These are phyloP conservation scores for Microbotryum scabiosae DNA, from an alignment of 1,284 basidiomycete genomes.

Conservation along the genomic window DNA sequence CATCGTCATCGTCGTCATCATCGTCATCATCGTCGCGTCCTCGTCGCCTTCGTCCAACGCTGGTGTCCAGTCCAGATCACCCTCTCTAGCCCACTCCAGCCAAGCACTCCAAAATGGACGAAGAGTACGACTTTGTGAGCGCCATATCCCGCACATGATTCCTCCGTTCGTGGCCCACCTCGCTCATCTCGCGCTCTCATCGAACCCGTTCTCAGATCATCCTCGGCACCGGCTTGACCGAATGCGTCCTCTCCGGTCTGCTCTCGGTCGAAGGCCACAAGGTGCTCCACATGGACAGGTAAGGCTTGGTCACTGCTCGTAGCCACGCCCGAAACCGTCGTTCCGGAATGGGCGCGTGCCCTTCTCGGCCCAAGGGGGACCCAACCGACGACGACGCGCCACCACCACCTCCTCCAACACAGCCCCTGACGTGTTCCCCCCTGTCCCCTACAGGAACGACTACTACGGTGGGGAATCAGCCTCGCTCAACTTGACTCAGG, in stretches of 20 bases:
- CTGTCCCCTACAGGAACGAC: slow-evolving; percentile 57
- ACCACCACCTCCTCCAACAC: too few relatives aligned
- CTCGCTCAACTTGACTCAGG: slow-evolving; percentile 94
- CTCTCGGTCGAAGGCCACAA: slow-evolving; percentile 99
- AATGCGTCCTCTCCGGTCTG: slow-evolving; percentile 93
- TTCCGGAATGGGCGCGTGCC: not conserved
- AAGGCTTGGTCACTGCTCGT: not conserved
- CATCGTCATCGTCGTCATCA: too few relatives aligned
- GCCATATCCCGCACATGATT: too few relatives aligned
- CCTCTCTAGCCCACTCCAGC: not conserved
- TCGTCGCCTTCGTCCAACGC: too few relatives aligned
- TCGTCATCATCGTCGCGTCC: too few relatives aligned
- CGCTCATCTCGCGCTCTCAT: not conserved
- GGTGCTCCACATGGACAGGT: slow-evolving; percentile 93
- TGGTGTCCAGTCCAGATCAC: too few relatives aligned
- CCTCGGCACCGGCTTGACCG: slow-evolving; percentile 84
- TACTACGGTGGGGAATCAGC: slow-evolving; percentile 99
- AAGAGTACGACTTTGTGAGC: slow-evolving; percentile 30
- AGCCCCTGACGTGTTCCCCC: too few relatives aligned
- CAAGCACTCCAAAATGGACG: slow-evolving; percentile 19
- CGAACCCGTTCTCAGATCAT: slow-evolving; percentile 30
- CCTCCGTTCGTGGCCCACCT: not conserved
- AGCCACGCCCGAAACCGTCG: too few relatives aligned
- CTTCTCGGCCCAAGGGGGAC: not conserved
- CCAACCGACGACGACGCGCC: too few relatives aligned